Percentiles rank a stretch among this genome's conserved stretches.
These are phyloP conservation scores for Rusavskia elegans DNA, from an alignment of 495 filamentous ascomycete species.

Conservation along the genomic window DNA sequence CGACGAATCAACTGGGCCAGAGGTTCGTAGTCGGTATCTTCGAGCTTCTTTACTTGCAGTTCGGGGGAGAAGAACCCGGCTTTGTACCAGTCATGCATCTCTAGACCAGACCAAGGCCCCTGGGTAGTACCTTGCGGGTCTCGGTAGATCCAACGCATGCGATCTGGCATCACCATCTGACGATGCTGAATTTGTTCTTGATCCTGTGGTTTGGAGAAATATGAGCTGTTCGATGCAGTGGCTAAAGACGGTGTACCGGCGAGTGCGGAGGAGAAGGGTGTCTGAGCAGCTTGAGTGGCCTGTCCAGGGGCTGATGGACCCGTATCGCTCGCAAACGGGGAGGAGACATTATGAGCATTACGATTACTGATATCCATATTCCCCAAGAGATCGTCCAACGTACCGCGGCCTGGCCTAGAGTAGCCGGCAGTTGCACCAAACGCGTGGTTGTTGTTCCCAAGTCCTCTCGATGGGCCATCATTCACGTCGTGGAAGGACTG, in stretches of 20 bases:
- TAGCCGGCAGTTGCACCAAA: conserved; percentile 46
- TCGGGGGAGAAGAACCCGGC: conserved; percentile 94
- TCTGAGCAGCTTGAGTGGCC: conserved; percentile 7
- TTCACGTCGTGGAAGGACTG: conserved; percentile 25
- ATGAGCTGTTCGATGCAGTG: conserved; percentile 6
- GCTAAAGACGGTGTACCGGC: conserved; percentile 2
- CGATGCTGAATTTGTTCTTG: conserved; percentile 46
- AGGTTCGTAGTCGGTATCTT: conserved; percentile 88
- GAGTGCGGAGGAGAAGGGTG: conserved; percentile 6
- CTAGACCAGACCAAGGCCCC: conserved; percentile 86
- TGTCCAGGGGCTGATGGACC: neutral
- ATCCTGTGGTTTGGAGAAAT: conserved; percentile 10
- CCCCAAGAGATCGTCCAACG: conserved; percentile 38
- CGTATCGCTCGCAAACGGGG: conserved; percentile 9
- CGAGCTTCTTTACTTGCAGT: conserved; percentile 80
- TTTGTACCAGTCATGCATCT: conserved; percentile 99
- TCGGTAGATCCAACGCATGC: conserved; percentile 96
- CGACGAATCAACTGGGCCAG: conserved; percentile 88
- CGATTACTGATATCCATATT: conserved; percentile 20
- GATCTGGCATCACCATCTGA: conserved; percentile 97
- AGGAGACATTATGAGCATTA: conserved; percentile 1
- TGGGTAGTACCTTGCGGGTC: conserved; percentile 85
- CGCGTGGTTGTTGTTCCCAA: neutral
- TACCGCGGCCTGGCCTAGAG: conserved; percentile 36
- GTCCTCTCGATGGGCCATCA: conserved; percentile 4